A percentile compares a stretch with the other conserved stretches of the same genome.
Evolutionary conservation across 257 asterid genomes (phyloP).

Genomic region (Vinca minor): DNA sequence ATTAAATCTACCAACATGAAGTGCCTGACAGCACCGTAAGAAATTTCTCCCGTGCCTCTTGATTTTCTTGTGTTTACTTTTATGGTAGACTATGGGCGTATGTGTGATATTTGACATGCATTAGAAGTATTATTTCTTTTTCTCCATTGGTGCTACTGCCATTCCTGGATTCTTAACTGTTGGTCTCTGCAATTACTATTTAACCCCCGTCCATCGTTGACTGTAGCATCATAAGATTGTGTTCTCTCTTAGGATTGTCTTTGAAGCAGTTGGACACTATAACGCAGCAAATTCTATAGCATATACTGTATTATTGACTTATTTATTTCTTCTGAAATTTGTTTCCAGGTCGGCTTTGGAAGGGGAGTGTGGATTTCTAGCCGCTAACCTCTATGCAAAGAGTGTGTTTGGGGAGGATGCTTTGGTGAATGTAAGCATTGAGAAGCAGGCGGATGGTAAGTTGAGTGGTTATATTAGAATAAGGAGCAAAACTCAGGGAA

Average conservation of each 20-base stretch:
- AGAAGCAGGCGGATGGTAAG: constrained; percentile 83
- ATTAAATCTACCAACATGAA: constrained; percentile 96
- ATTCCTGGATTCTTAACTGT: too few species aligned
- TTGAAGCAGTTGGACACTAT: too few species aligned
- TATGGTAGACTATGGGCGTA: background rate
- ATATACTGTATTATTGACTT: background rate
- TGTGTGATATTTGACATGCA: background rate
- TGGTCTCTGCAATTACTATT: background rate
- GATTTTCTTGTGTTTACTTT: background rate
- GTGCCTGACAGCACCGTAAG: constrained; percentile 89
- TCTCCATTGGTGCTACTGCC: background rate
- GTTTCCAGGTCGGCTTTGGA: constrained; percentile 82
- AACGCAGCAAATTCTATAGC: background rate
- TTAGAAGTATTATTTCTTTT: background rate
- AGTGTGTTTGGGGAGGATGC: constrained; percentile 99
- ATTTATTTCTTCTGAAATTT: constrained; percentile 6
- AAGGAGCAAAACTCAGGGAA: constrained; percentile 99
- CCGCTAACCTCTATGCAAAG: constrained; percentile 94
- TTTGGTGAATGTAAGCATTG: constrained; percentile 85
- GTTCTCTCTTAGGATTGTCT: too few species aligned
- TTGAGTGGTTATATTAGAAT: constrained; percentile 92
- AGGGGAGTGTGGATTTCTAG: constrained; percentile 96
- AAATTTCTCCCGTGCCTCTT: constrained; percentile 11
- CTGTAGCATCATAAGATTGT: too few species aligned
- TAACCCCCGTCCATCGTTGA: too few species aligned